Base-by-base conservation (phyloP, 306 rosid genomes). In the Prunus fruticosa region DNA sequence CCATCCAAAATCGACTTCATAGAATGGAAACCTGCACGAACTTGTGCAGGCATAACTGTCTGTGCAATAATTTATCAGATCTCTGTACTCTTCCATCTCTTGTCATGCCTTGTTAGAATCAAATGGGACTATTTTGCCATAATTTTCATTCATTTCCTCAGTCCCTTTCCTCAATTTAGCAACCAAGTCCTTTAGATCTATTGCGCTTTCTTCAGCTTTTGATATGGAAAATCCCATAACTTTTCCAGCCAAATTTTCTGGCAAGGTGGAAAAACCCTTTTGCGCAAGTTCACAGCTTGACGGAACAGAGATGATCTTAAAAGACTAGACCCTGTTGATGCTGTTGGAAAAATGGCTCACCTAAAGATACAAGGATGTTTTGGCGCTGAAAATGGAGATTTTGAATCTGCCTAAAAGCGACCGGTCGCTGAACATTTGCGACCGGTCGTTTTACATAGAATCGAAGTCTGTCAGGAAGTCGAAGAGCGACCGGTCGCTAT, bases 251-350 rank as follows among this genome's bases (percentile, higher is more conserved):
- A 84, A 75, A 8, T 57, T 22, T 6, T n/a, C 32, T 22, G 64
- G 64, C 30, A 23, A 23, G 32, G 64, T 1, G 79, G 82, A 9
- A 67, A 43, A 5, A 79, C 63, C 80, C 84, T 83, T 1, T 54
- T 75, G 5, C 83, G 70, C 16, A 81, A 16, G 73, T 85, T 83
- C 65, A 81, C 82, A 15, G 63, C 38, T 47, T 81, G 89, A 38
- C 74, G 56, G 47, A 81, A 41, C 54, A 83, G 28, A 14, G 84
- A 81, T 34, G 79, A 64, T 22, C 66, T 61, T 23, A 32, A 32
- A 32, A 32, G 34, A 32, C 34, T 23, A 25, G 27, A 25, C 27
- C 27, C 38, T 16, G 20, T 27, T 28, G 83, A 69, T 6, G 72
- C 81, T 18, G n/a, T n/a, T n/a, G n/a, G n/a, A n/a, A n/a, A n/a